A percentile compares a stretch with the other conserved stretches of the same genome.
Evolutionary conservation across 345 rosid species (phyloP).

Genomic region (Gossypium thurberi): DNA sequence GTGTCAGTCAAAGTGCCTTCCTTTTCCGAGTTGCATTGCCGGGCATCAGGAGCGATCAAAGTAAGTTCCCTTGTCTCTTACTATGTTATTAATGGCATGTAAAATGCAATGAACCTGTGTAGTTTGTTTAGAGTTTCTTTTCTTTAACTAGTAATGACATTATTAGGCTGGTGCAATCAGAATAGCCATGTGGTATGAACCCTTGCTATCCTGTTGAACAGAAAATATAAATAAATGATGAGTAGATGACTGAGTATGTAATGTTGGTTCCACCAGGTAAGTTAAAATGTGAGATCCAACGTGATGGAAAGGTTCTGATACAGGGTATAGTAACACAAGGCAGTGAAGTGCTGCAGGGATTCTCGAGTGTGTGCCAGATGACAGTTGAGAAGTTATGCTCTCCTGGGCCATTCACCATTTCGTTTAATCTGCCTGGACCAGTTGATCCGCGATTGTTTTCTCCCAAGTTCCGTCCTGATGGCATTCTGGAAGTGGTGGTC

Average conservation of each 20-base stretch:
- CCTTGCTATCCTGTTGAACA: background rate
- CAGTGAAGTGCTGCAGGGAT: constrained; percentile 22
- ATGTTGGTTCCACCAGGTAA: constrained; percentile 34
- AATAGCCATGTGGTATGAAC: background rate
- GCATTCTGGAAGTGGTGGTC: constrained; percentile 61
- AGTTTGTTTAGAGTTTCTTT: background rate
- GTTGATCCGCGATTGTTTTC: constrained; percentile 59
- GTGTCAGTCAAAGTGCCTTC: constrained; percentile 55
- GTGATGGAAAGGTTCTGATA: constrained; percentile 52
- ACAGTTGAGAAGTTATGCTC: constrained; percentile 44
- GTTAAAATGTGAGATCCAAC: constrained; percentile 44
- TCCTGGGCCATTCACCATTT: constrained; percentile 54
- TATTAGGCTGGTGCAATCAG: background rate
- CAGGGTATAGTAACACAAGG: constrained; percentile 40
- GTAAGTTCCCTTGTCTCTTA: constrained; percentile 31
- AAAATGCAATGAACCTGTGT: background rate
- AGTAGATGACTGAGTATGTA: background rate
- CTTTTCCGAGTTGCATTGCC: constrained; percentile 68
- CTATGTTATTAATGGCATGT: background rate
- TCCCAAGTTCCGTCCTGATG: constrained; percentile 42
- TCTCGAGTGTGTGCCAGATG: constrained; percentile 28
- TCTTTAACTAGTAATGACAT: background rate
- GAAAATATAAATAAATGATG: background rate
- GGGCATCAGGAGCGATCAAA: constrained; percentile 41
- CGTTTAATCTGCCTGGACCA: constrained; percentile 67